Percentiles rank a stretch among this genome's conserved stretches.
These are phyloP conservation scores for Dinochytrium kinnereticum DNA, from an alignment of 371 early-diverging fungal genomes.

Conservation along the genomic window DNA sequence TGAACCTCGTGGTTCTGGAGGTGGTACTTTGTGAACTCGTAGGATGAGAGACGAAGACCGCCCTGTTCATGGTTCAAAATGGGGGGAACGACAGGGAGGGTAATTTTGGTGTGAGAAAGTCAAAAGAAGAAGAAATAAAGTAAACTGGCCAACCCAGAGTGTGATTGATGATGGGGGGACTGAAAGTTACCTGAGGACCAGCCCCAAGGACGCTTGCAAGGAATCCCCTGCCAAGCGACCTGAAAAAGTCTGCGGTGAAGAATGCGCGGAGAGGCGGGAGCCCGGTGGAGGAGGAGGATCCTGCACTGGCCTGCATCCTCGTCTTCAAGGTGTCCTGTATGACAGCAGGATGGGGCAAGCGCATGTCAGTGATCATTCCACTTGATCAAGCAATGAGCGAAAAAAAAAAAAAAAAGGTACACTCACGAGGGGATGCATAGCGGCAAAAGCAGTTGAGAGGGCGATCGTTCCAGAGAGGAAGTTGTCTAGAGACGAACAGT, in stretches of 20 bases:
- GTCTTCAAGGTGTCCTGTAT: conserved; percentile 21
- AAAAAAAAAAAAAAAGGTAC: not conserved
- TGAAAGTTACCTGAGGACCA: conserved; percentile 20
- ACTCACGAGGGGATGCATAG: conserved; percentile 19
- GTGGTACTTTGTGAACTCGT: conserved; percentile 73
- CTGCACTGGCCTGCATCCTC: conserved; percentile 14
- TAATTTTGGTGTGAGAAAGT: too few relatives aligned
- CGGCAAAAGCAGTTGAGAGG: conserved; percentile 19
- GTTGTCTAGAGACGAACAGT: conserved; percentile 12
- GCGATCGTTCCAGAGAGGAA: conserved; percentile 15
- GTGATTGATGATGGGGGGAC: too few relatives aligned
- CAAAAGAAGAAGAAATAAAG: too few relatives aligned
- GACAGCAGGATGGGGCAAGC: not conserved
- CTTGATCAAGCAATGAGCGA: too few relatives aligned
- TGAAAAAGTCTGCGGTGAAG: conserved; percentile 1
- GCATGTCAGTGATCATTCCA: too few relatives aligned
- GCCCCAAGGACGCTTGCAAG: conserved; percentile 19
- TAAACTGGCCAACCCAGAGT: too few relatives aligned
- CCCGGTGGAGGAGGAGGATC: not conserved
- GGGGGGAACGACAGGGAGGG: not conserved
- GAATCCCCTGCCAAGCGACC: conserved; percentile 20
- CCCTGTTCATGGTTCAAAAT: conserved; percentile 8
- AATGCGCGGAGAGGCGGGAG: conserved; percentile 4
- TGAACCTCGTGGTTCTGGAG: conserved; percentile 50
- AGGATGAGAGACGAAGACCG: conserved; percentile 70